Evolutionary conservation across 495 filamentous ascomycete species (phyloP), one percentile per base, ranked within the genome.

Genomic region (Friedmanniomyces simplex): DNA sequence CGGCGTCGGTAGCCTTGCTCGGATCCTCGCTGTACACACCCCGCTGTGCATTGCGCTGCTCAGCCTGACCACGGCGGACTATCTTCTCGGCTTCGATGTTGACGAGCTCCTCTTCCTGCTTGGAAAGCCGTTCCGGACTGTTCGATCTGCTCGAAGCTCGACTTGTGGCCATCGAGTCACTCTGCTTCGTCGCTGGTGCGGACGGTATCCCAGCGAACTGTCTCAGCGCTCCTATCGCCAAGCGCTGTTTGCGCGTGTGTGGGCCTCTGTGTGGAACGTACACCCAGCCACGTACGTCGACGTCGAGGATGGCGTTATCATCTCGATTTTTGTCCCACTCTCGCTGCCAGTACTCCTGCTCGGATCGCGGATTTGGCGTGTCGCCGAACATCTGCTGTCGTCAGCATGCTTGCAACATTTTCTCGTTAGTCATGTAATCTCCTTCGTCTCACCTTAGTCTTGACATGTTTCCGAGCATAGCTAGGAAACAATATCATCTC

Each of bases 401-500:
- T 43, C 14, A 43, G 39, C 18, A 28, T 13, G 34, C 37, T 43
- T 25, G 10, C n/a, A 4, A 32, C 28, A 32, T 4, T 32, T 32
- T 32, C 26, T 37, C 13, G 34, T 25, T 21, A 45, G 16, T 37
- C 34, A 16, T 37, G 34, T 16, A 37, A 37, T n/a, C 39, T 43
- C 14, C 54, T 32, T 10, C 28, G 10, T 32, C 68, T 55, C 67
- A 56, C 63, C 63, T 64, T 65, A 46, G 54, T 66, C 63, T 76
- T 81, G n/a, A 77, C 66, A 69, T 94, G 78, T 64, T 76, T 77
- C 68, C 87, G 76, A 43, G 87, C 86, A 72, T 97, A 94, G 64
- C 88, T 91, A 8, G 93, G 93, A 66, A 96, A 99, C 14, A 97
- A 64, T 12, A 97, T 78, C 82, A 99, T 87, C 73, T 96, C 88